phyloP scores from a whole-genome alignment of 1,139 yeast genomes.

The Protomyces arabidopsidicola region DNA sequence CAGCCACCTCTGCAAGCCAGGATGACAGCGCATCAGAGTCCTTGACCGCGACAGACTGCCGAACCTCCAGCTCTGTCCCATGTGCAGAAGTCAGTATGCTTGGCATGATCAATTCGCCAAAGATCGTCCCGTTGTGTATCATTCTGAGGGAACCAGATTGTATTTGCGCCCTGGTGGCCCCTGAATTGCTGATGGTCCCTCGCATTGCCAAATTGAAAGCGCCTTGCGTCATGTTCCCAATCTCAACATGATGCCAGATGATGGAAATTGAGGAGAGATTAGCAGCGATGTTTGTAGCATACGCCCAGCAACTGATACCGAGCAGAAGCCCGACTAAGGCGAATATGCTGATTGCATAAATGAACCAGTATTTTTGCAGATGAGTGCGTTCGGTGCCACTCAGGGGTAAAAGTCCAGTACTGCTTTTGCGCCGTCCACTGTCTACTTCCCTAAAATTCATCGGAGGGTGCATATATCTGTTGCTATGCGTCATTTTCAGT shows the following conservation, averaged over 20 bases:
- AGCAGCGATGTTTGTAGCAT: background rate
- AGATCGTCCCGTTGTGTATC: background rate
- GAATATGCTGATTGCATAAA: background rate
- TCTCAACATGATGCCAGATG: background rate
- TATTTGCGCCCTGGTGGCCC: background rate
- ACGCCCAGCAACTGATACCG: background rate
- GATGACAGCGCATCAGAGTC: background rate
- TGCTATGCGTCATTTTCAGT: background rate
- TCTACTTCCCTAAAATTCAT: background rate
- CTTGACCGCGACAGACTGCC: background rate
- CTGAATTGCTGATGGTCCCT: background rate
- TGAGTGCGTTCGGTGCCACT: background rate
- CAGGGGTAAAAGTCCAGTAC: background rate
- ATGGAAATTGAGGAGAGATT: background rate
- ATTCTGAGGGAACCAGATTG: background rate
- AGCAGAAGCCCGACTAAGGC: background rate
- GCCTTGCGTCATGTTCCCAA: background rate
- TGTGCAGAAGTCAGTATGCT: background rate
- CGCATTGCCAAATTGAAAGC: background rate
- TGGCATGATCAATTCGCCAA: background rate
- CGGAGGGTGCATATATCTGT: background rate
- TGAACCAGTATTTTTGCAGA: background rate
- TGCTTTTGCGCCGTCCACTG: background rate
- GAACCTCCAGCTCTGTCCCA: background rate
- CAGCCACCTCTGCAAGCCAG: background rate